phyloP scores from a whole-genome alignment of 768 basidiomycete genomes.

The Leccinum arenicola region DNA sequence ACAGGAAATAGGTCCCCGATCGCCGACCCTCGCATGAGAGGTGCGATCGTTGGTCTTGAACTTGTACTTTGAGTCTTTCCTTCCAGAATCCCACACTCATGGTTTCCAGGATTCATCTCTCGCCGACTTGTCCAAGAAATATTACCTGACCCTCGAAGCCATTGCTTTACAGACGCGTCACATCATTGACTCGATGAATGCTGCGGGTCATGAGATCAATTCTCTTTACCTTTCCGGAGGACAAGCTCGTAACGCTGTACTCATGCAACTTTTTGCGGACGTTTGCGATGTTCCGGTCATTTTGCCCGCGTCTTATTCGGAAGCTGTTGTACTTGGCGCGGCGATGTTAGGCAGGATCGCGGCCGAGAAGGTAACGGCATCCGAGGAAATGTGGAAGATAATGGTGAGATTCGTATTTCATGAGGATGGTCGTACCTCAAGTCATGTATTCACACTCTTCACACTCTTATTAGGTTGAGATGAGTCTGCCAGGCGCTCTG shows the following conservation, averaged over 20 bases:
- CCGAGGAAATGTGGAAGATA: slow-evolving; percentile 79
- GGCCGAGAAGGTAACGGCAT: slow-evolving; percentile 54
- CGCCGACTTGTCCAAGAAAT: slow-evolving; percentile 83
- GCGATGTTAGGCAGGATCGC: slow-evolving; percentile 94
- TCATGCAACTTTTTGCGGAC: slow-evolving; percentile 91
- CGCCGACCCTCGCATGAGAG: slow-evolving; percentile 93
- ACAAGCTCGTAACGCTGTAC: slow-evolving; percentile 82
- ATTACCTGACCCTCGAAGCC: slow-evolving; percentile 87
- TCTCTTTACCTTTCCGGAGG: slow-evolving; percentile 92
- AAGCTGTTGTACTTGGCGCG: slow-evolving; percentile 87
- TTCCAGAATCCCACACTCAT: not conserved
- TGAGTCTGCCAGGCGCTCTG: slow-evolving; percentile 82
- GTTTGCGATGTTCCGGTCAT: slow-evolving; percentile 80
- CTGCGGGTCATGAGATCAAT: slow-evolving; percentile 76
- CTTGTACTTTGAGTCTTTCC: slow-evolving; percentile 45
- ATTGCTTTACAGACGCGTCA: slow-evolving; percentile 94
- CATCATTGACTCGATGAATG: slow-evolving; percentile 89
- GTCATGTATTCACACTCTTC: not conserved
- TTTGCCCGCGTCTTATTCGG: slow-evolving; percentile 70
- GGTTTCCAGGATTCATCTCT: slow-evolving; percentile 60
- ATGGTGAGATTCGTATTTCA: slow-evolving; percentile 54
- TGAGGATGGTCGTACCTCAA: not conserved
- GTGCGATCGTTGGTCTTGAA: slow-evolving; percentile 83
- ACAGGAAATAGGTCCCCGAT: slow-evolving; percentile 94
- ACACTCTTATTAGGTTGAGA: slow-evolving; percentile 64